Evolutionary conservation across 768 basidiomycete species (phyloP), one percentile per base, ranked within the genome.

Genomic region (Artomyces pyxidatus): DNA sequence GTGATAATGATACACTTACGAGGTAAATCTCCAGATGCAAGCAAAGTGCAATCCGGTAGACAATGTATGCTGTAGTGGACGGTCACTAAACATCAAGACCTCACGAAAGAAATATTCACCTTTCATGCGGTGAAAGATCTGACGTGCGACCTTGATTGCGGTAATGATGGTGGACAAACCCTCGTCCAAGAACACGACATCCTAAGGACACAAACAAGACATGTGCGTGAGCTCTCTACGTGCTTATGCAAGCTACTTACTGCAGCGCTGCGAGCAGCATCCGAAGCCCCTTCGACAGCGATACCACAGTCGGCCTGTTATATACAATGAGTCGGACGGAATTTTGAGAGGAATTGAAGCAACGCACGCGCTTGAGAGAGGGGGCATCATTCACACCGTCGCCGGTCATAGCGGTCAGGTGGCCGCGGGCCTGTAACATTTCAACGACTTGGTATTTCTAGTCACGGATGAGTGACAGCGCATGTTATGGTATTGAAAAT

Each of bases 81-180:
- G 30, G 17, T 29, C 14, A 29, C 16, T n/a, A 14, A 29, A 19
- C 14, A 26, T 30, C 28, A 17, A 12, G 17, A 17, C 17, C 63
- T 52, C 64, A 63, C 49, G 58, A 61, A 50, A 63, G 12, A 65
- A 45, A 64, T 58, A 46, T 54, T 60, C 63, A 45, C 68, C 70
- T 59, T 69, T 68, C 73, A 70, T 69, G 40, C 73, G 66, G 53
- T 75, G 72, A 63, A 75, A 75, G 55, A 75, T 75, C 57, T 73
- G 71, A 21, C 73, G 63, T 2, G 73, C 70, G 3, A 71, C 72
- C 57, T 74, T 74, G 62, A 75, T 72, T 42, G 68, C 60, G 7
- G 71, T 72, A 52, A 75, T 72, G 49, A 66, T 68, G 9, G 66
- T 64, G 27, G 55, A 61, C 6, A 74, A 61, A 47, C 73, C 73